Evolutionary conservation across 2,329 filamentous ascomycete species (phyloP), one percentile per base, ranked within the genome.

Genomic region (Sordariomycetes sp.): DNA sequence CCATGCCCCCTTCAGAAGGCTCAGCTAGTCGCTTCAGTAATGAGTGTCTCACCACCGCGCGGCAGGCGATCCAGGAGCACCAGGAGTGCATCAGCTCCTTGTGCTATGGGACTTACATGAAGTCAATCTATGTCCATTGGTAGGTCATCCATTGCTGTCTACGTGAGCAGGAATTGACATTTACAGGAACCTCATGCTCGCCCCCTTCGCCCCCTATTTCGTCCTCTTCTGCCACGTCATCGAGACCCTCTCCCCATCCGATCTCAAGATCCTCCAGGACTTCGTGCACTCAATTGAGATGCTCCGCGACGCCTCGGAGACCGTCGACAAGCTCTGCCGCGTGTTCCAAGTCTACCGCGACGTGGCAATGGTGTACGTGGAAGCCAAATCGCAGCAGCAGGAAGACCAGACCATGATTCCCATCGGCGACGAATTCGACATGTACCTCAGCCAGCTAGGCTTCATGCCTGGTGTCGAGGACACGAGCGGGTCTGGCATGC

Each of bases 361-460:
- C 35, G 72, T 82, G 6, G 75, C 77, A 6, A 62, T 61, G 29
- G 55, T 79, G 4, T 82, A 82, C 42, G 61, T 80, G 6, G 70
- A 79, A 45, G 70, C 75, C 18, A 79, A 76, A 46, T 57, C 59
- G 14, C 57, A 61, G 42, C 64, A 72, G 32, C 56, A 59, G 32
- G 55, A 63, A 23, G 59, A 67, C 39, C 55, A 66, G 28, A 56
- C 57, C 32, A 61, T 71, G 47, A 57, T 55, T 4, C 63, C 65
- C 6, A 68, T 75, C 3, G 70, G 69, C 2, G 64, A 72, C 37
- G 71, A 77, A 44, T 79, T 82, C 39, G 75, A 82, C 42, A 70
- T 72, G 37, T 82, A 81, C 44, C 61, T 82, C 2, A 72, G 64
- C 44, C 75, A 77, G 16, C 61, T 82, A 12, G 78, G 78, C 0